Evolutionary conservation across 192 early-diverging fungal species (phyloP).

Genomic region (Dimargaris cristalligena): DNA sequence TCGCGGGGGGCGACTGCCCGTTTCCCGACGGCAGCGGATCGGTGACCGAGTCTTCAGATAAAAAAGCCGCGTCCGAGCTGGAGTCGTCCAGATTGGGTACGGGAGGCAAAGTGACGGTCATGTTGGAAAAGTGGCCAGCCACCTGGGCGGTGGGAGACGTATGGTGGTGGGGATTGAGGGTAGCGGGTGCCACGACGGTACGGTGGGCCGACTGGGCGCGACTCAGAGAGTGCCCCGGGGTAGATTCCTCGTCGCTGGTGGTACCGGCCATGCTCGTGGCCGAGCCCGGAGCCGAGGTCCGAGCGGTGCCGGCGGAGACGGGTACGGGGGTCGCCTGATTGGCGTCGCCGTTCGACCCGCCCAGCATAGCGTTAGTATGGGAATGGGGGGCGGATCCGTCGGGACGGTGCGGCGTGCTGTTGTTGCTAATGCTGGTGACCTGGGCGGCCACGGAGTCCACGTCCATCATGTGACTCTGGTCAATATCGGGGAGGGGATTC

Average conservation of each 20-base stretch:
- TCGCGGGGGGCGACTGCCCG: constrained; percentile 7
- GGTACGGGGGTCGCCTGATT: not conserved
- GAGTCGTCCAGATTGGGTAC: not conserved
- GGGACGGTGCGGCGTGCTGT: no score
- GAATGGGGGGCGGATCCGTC: not conserved
- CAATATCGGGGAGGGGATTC: not conserved
- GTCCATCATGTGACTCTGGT: not conserved
- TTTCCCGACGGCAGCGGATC: constrained; percentile 1
- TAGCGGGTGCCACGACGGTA: not conserved
- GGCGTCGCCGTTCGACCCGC: no score
- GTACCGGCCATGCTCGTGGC: no score
- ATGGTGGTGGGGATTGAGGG: not conserved
- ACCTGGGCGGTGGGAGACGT: not conserved
- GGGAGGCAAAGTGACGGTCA: not conserved
- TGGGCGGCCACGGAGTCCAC: not conserved
- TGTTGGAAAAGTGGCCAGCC: not conserved
- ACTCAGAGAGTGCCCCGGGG: constrained; percentile 2
- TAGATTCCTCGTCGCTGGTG: constrained; percentile 6
- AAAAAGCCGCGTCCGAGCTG: constrained; percentile 4
- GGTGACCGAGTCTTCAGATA: not conserved
- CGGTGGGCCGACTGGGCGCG: not conserved
- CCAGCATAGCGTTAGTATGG: no score
- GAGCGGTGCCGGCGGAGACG: not conserved
- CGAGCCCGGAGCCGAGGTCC: no score
- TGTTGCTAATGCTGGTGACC: not conserved